phyloP scores from a whole-genome alignment of 352 stramenopile genomes.

The Phytopythium mirpurense region DNA sequence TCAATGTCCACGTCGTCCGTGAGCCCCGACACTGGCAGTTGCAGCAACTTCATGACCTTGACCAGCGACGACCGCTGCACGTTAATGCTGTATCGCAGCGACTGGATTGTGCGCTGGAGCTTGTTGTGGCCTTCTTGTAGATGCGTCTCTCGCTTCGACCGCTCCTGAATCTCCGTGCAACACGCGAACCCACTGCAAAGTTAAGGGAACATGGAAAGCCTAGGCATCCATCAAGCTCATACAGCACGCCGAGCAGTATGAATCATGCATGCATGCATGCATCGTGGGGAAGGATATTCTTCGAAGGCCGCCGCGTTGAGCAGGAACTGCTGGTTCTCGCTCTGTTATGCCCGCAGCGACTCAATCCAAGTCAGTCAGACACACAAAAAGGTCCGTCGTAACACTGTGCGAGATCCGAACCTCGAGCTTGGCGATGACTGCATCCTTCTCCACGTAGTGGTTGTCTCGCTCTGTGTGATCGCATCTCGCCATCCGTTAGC shows the following conservation, averaged over 20 bases:
- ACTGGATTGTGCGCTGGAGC: slow-evolving; percentile 60
- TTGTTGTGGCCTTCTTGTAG: slow-evolving; percentile 62
- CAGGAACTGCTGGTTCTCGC: slow-evolving; percentile 82
- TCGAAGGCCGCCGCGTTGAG: slow-evolving; percentile 77
- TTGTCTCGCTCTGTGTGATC: slow-evolving; percentile 8
- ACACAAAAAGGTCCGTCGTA: neutral
- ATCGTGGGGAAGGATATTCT: slow-evolving; percentile 73
- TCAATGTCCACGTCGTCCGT: slow-evolving; percentile 31
- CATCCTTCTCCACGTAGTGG: slow-evolving; percentile 33
- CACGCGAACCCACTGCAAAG: slow-evolving; percentile 20
- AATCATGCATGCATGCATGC: slow-evolving; percentile 9
- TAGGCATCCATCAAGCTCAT: neutral
- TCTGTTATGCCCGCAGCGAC: slow-evolving; percentile 15
- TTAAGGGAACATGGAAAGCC: slow-evolving; percentile 41
- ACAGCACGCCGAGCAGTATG: neutral
- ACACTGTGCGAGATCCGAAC: slow-evolving; percentile 12
- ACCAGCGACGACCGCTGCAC: slow-evolving; percentile 48
- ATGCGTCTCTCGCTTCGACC: slow-evolving; percentile 50
- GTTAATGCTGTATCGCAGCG: slow-evolving; percentile 42
- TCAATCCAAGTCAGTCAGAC: neutral
- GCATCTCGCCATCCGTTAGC: neutral
- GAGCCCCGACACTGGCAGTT: slow-evolving; percentile 23
- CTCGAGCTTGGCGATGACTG: slow-evolving; percentile 67
- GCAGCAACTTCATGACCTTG: slow-evolving; percentile 52
- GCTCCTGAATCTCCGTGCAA: slow-evolving; percentile 77